These are phyloP conservation scores for Solanum paucissectum DNA, from an alignment of 257 asterid genomes.

Conservation along the genomic window DNA sequence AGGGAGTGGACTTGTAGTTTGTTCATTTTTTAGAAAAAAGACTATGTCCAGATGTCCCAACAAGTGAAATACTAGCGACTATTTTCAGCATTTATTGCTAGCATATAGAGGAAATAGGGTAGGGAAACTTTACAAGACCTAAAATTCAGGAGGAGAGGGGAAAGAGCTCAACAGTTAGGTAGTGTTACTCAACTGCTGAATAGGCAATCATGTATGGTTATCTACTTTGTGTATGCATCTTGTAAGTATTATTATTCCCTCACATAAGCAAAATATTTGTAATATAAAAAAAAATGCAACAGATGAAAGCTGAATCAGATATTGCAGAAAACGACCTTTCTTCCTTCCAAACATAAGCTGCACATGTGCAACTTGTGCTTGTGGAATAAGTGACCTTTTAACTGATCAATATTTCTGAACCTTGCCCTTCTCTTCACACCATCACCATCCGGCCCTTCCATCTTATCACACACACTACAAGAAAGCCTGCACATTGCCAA, in stretches of 20 bases:
- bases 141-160: background rate
- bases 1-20: background rate
- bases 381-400: constrained; percentile 78
- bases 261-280: background rate
- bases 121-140: background rate
- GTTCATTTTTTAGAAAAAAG: background rate
- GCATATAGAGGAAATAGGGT: background rate
- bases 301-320: background rate
- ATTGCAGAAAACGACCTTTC: constrained; percentile 45
- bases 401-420: constrained; percentile 80
- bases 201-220: background rate
- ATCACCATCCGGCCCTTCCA: constrained; percentile 37
- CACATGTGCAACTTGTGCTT: constrained; percentile 80
- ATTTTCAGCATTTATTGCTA: background rate
- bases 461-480: constrained; percentile 72
- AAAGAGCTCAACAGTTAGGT: background rate
- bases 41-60: background rate
- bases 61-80: background rate
- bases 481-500: constrained; percentile 98
- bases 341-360: constrained; percentile 94
- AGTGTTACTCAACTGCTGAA: background rate
- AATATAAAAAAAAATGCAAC: background rate
- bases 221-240: background rate
- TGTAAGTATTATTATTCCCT: background rate
- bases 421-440: constrained; percentile 47